phyloP scores from a whole-genome alignment of 148 eudicot genomes.

The Diospyros lotus region DNA sequence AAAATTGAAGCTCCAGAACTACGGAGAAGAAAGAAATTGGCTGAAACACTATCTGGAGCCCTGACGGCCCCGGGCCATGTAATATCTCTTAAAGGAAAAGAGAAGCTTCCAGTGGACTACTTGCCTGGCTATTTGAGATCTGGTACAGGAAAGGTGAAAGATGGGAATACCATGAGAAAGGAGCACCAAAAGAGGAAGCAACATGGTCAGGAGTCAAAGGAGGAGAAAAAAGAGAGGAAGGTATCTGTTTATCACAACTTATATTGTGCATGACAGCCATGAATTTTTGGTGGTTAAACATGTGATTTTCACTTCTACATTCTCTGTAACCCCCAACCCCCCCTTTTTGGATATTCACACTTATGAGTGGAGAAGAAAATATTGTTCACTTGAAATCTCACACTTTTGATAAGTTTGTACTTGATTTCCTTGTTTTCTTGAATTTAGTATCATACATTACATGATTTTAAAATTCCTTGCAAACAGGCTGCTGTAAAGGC shows the following conservation, averaged over 20 bases:
- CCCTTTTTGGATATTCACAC: not conserved
- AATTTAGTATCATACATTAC: not conserved
- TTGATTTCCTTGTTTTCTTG: not conserved
- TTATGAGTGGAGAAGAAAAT: not conserved
- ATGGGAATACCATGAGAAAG: conserved; percentile 20
- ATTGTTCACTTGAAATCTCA: not conserved
- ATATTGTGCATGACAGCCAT: not conserved
- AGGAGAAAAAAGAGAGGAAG: conserved; percentile 97
- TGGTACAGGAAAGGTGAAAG: conserved; percentile 46
- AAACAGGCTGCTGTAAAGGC: conserved; percentile 78
- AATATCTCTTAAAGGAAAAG: conserved; percentile 77
- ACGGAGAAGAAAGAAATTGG: conserved; percentile 56
- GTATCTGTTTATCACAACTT: conserved; percentile 25
- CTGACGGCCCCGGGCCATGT: conserved; percentile 30
- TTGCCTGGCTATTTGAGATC: conserved; percentile 53
- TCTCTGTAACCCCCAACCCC: too few relatives aligned
- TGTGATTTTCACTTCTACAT: too few relatives aligned
- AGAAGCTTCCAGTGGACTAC: conserved; percentile 69
- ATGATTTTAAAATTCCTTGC: conserved; percentile 13
- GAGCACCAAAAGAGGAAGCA: conserved; percentile 54
- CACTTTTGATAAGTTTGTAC: not conserved
- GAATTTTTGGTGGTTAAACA: too few relatives aligned
- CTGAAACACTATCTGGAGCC: conserved; percentile 48
- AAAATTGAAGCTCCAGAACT: conserved; percentile 64
- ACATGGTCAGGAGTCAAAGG: conserved; percentile 80